Percentiles rank a stretch among this genome's conserved stretches.
These are phyloP conservation scores for Helotiales sp. DNA, from an alignment of 2,329 filamentous ascomycete species.

Conservation along the genomic window DNA sequence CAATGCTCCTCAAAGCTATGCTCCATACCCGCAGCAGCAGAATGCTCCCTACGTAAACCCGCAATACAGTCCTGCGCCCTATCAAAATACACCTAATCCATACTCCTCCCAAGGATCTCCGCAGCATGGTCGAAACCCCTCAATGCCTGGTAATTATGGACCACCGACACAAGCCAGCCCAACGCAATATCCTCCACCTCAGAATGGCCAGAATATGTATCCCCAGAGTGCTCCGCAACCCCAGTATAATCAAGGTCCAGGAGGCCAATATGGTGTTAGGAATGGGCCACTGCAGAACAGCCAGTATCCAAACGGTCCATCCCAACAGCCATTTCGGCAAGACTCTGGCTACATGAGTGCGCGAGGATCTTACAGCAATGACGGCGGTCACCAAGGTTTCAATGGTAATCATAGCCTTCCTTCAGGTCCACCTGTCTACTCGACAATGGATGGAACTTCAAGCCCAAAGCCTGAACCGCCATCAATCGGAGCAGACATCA, in stretches of 20 bases:
- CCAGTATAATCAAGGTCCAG: slow-evolving; percentile 9
- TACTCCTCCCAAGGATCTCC: slow-evolving; percentile 3
- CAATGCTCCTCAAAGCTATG: not conserved
- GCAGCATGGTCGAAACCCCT: slow-evolving; percentile 18
- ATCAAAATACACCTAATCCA: not conserved
- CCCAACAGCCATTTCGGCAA: slow-evolving; percentile 31
- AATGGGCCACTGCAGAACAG: slow-evolving; percentile 4
- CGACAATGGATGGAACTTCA: slow-evolving; percentile 2
- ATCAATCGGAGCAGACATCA: not conserved
- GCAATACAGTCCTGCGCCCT: not conserved
- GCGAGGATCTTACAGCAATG: slow-evolving; percentile 38
- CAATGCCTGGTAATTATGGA: slow-evolving; percentile 15
- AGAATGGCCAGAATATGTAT: slow-evolving; percentile 15
- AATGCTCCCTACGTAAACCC: slow-evolving; percentile 13
- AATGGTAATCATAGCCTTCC: slow-evolving; percentile 18
- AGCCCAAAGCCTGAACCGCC: not conserved
- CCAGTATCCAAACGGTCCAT: slow-evolving; percentile 12
- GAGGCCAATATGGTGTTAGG: slow-evolving; percentile 3
- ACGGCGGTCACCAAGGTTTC: slow-evolving; percentile 20
- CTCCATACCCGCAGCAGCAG: not conserved
- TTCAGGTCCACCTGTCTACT: not conserved
- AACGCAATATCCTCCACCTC: slow-evolving; percentile 25
- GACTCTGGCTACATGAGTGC: slow-evolving; percentile 42
- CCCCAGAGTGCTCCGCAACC: slow-evolving; percentile 7
- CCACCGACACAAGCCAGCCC: slow-evolving; percentile 22